phyloP scores from a whole-genome alignment of 805 yeast species.

The Ogataea saltuana region DNA sequence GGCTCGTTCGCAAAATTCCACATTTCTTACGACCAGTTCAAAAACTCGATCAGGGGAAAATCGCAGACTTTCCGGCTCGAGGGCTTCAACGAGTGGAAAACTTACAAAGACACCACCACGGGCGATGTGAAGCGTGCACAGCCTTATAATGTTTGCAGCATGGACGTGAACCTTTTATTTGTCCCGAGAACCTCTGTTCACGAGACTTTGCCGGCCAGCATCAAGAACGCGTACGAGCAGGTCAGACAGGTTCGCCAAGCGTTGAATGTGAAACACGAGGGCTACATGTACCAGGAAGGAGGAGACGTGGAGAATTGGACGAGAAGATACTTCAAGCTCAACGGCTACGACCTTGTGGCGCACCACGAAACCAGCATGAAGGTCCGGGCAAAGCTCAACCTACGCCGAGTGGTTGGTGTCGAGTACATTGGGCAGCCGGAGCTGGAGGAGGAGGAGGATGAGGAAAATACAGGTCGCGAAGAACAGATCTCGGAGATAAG shows the following conservation, averaged over 20 bases:
- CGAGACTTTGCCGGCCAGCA: constrained; percentile 72
- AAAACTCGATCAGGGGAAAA: constrained; percentile 54
- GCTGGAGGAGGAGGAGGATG: constrained; percentile 24
- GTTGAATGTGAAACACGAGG: constrained; percentile 46
- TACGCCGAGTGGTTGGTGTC: constrained; percentile 62
- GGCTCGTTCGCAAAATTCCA: constrained; percentile 88
- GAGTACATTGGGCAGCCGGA: constrained; percentile 42
- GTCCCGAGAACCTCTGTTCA: constrained; percentile 60
- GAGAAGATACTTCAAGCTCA: constrained; percentile 71
- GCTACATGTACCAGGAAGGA: constrained; percentile 83
- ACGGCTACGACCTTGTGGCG: constrained; percentile 72
- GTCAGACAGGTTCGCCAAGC: constrained; percentile 38
- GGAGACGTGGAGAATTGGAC: constrained; percentile 82
- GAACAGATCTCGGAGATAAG: constrained; percentile 22
- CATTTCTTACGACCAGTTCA: constrained; percentile 60
- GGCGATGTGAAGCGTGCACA: constrained; percentile 36
- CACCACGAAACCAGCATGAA: constrained; percentile 69
- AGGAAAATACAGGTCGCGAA: constrained; percentile 7
- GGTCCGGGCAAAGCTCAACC: constrained; percentile 73
- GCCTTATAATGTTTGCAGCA: constrained; percentile 64
- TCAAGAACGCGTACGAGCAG: constrained; percentile 51
- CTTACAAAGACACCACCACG: constrained; percentile 31
- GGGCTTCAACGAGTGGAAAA: constrained; percentile 83
- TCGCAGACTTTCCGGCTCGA: constrained; percentile 55
- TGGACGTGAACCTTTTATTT: constrained; percentile 68